Evolutionary conservation across 768 basidiomycete genomes (phyloP).

Genomic region (Leucocoprinus leucothites): DNA sequence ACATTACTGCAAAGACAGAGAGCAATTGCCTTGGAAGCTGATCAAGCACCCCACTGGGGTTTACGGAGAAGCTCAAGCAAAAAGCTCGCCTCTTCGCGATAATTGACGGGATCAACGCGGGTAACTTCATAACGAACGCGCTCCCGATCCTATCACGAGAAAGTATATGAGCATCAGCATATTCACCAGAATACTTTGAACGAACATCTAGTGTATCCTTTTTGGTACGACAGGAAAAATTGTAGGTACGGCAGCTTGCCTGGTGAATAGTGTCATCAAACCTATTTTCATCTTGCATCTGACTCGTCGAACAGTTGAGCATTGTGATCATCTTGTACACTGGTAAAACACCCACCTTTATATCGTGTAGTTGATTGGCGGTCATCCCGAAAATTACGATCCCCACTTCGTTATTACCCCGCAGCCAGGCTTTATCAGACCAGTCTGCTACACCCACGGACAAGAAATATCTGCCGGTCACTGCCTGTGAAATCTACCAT

Average conservation of each 20-base stretch:
- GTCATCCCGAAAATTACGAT: slow-evolving; percentile 68
- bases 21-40: not conserved
- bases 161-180: not conserved
- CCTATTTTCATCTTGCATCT: slow-evolving; percentile 59
- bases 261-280: slow-evolving; percentile 59
- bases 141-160: slow-evolving; percentile 55
- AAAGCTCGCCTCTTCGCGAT: slow-evolving; percentile 57
- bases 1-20: not conserved
- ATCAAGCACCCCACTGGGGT: not conserved
- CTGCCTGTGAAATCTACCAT: no score
- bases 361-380: slow-evolving; percentile 73
- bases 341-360: slow-evolving; percentile 49
- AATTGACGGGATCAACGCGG: slow-evolving; percentile 63
- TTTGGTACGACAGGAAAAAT: slow-evolving; percentile 83
- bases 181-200: slow-evolving; percentile 8
- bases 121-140: slow-evolving; percentile 84
- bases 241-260: slow-evolving; percentile 68
- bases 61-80: slow-evolving; percentile 59
- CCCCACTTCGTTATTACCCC: slow-evolving; percentile 93
- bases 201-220: slow-evolving; percentile 83
- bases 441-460: slow-evolving; percentile 84
- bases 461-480: slow-evolving; percentile 75
- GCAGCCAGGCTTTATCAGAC: slow-evolving; percentile 87
- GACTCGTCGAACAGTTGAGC: not conserved
- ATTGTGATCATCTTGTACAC: not conserved